Percentiles rank a stretch among this genome's conserved stretches.
phyloP scores from a whole-genome alignment of 345 rosid genomes.

The Populus pruinosa region DNA sequence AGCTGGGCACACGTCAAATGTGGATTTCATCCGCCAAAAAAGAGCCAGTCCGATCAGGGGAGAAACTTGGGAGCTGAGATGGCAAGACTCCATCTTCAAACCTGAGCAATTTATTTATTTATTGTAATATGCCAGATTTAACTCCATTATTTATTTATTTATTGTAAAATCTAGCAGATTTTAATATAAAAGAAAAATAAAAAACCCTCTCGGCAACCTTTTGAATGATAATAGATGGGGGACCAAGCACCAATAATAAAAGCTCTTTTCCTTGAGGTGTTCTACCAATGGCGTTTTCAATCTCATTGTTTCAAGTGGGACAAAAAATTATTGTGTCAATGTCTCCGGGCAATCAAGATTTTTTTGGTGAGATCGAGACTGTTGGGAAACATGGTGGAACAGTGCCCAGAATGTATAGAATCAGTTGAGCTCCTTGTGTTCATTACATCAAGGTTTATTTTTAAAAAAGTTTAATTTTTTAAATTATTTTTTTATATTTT shows the following conservation, averaged over 20 bases:
- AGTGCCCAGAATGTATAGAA: neutral
- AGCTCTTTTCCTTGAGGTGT: too few relatives aligned
- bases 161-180: too few relatives aligned
- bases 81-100: neutral
- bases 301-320: too few relatives aligned
- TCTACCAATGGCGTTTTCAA: too few relatives aligned
- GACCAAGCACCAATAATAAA: neutral
- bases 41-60: neutral
- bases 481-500: too few relatives aligned
- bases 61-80: neutral
- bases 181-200: too few relatives aligned
- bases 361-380: neutral
- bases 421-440: too few relatives aligned
- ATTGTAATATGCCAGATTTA: too few relatives aligned
- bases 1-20: neutral
- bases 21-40: neutral
- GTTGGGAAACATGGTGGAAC: neutral
- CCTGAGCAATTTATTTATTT: neutral
- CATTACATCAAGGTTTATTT: too few relatives aligned
- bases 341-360: neutral
- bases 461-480: too few relatives aligned
- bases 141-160: too few relatives aligned
- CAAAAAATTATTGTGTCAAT: too few relatives aligned
- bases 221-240: neutral
- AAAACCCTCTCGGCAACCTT: neutral